These are phyloP conservation scores for Chlamydomonas sphaeroides DNA, from an alignment of 139 green algal species.

Conservation along the genomic window DNA sequence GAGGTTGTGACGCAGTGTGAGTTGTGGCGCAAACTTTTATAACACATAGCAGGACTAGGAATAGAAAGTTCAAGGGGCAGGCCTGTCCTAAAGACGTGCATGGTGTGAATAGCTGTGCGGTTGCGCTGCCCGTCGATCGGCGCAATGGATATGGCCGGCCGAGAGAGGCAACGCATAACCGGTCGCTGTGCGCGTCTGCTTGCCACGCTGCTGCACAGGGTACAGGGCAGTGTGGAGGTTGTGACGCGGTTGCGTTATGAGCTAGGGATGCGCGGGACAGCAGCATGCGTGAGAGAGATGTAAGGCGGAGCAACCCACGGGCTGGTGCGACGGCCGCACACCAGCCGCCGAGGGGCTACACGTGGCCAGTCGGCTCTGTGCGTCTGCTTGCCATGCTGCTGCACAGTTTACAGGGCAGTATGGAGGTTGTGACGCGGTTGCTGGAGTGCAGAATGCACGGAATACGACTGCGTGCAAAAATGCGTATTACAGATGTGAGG, in stretches of 20 bases:
- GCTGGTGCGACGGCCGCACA: too few species aligned
- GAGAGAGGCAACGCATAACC: neutral
- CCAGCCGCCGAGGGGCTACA: neutral
- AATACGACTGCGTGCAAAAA: too few species aligned
- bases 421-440: slow-evolving; percentile 34
- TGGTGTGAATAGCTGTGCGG: too few species aligned
- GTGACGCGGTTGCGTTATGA: slow-evolving; percentile 51
- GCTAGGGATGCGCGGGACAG: too few species aligned
- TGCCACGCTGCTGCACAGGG: slow-evolving; percentile 49
- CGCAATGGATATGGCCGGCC: neutral
- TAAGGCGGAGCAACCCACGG: neutral
- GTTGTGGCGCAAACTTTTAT: too few species aligned
- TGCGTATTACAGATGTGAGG: neutral
- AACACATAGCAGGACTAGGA: too few species aligned
- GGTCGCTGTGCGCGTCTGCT: slow-evolving; percentile 41
- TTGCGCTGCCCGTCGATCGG: neutral
- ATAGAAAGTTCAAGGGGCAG: too few species aligned
- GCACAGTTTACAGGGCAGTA: slow-evolving; percentile 20
- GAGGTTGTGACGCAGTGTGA: slow-evolving; percentile 55
- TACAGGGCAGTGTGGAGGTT: slow-evolving; percentile 44
- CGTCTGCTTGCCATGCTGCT: slow-evolving; percentile 54
- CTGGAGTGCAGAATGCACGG: too few species aligned
- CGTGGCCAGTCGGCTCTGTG: slow-evolving; percentile 5
- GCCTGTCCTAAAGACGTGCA: too few species aligned
- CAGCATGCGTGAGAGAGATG: neutral